Base-by-base conservation (phyloP, 1,284 basidiomycete genomes). In the Peniophora sp. region DNA sequence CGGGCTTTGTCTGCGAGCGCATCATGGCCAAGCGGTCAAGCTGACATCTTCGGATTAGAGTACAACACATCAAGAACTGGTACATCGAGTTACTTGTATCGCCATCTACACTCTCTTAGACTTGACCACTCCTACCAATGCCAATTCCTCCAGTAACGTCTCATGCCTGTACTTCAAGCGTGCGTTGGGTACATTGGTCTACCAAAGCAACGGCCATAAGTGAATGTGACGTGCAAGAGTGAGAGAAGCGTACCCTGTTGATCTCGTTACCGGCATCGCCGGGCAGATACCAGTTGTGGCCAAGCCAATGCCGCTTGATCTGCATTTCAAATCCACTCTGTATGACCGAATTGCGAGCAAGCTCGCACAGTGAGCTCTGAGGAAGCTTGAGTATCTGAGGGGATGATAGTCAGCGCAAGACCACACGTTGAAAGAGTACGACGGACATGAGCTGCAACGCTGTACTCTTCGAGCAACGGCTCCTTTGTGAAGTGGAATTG, bases 311-410 rank as follows among this genome's bases (percentile, higher is more conserved):
- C 14, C 93, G 84, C 71, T 99, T 99, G 62, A 98, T 70, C 67
- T 97, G 90, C 93, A 98, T 98, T 70, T 99, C 97, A 68, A 98
- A 99, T 1, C 97, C 97, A 57, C 90, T 94, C 66, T 99, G 97
- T 49, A 93, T 75, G 34, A 98, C 96, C 2, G 92, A 95, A 70
- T 98, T 99, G 45, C 96, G 83, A 17, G 97, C 96, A 23, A 99
- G 79, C 70, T 99, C 96, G 45, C 85, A 85, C 3, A 90, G 72
- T 1, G 86, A 88, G 57, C 83, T 85, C 63, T 90, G 88, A 0
- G 92, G 90, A 47, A 97, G 71, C 68, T 96, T 95, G 68, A 95
- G 93, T 52, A 96, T 95, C 85, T 92, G 61, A 44, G 46, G 45
- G 41, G n/a, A 50, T 24, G 27, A n/a, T 3, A 20, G 36, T 41